Evolutionary conservation across 1,284 basidiomycete genomes (phyloP).

Genomic region (Lentinula novae-zelandiae): DNA sequence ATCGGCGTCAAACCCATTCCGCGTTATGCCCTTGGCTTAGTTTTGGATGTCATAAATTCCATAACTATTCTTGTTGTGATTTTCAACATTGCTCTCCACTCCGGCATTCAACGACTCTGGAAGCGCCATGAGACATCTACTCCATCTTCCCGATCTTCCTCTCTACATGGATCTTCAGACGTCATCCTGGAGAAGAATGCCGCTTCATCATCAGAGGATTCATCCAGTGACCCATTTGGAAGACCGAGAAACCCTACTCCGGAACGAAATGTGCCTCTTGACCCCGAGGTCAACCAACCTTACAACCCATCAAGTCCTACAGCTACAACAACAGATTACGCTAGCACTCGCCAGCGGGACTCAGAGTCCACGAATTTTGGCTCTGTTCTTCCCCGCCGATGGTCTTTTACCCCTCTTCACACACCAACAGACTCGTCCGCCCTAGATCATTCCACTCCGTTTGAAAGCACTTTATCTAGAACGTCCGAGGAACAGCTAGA

Average conservation of each 20-base stretch:
- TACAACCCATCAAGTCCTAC: conserved; percentile 38
- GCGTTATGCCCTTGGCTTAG: conserved; percentile 70
- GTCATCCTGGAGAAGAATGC: conserved; percentile 28
- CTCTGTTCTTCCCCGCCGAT: conserved; percentile 38
- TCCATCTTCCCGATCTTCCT: conserved; percentile 12
- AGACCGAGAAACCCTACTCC: conserved; percentile 57
- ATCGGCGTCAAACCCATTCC: conserved; percentile 64
- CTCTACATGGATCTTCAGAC: conserved; percentile 14
- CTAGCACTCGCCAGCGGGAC: conserved; percentile 24
- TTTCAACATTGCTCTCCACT: conserved; percentile 47
- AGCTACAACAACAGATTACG: conserved; percentile 4
- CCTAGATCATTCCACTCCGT: conserved; percentile 10
- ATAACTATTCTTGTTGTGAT: conserved; percentile 57
- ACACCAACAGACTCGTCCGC: conserved; percentile 15
- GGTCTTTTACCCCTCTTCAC: conserved; percentile 31
- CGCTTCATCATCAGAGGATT: conserved; percentile 14
- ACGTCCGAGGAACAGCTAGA: conserved; percentile 14
- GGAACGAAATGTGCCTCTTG: conserved; percentile 39
- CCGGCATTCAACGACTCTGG: conserved; percentile 25
- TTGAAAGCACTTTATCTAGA: conserved; percentile 6
- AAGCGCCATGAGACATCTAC: conserved; percentile 15
- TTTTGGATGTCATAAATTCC: conserved; percentile 59
- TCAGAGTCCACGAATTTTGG: conserved; percentile 38
- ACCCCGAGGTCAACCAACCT: conserved; percentile 37
- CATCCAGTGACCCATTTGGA: conserved; percentile 20